Percentiles rank a stretch among this genome's conserved stretches.
Evolutionary conservation across 805 yeast species (phyloP).

Genomic region (Pichia gijzeniarum): DNA sequence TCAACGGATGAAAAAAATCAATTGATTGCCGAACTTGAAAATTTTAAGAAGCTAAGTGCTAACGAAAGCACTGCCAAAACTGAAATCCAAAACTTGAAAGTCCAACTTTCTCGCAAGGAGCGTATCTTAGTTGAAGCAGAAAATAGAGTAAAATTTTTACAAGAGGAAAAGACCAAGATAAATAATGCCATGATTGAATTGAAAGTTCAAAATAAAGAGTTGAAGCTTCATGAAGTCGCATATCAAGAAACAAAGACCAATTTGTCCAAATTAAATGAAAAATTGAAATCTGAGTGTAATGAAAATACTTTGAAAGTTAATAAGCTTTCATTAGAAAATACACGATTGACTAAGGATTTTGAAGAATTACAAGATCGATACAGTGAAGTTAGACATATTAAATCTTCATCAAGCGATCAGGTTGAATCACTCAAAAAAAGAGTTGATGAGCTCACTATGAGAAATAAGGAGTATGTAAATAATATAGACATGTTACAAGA

Average conservation of each 20-base stretch:
- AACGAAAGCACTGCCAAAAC: constrained; percentile 41
- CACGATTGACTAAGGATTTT: constrained; percentile 33
- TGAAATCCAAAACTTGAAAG: constrained; percentile 41
- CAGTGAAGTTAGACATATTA: constrained; percentile 30
- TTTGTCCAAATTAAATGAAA: constrained; percentile 38
- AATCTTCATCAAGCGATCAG: constrained; percentile 30
- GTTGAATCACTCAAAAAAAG: constrained; percentile 53
- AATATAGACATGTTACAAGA: constrained; percentile 67
- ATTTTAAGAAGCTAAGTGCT: constrained; percentile 34
- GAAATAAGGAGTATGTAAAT: constrained; percentile 56
- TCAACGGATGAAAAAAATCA: constrained; percentile 33
- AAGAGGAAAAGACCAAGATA: constrained; percentile 35
- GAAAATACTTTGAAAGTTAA: constrained; percentile 33
- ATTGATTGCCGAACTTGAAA: constrained; percentile 25
- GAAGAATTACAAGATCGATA: constrained; percentile 36
- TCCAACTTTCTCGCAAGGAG: constrained; percentile 41
- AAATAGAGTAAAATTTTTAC: constrained; percentile 31
- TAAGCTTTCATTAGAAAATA: constrained; percentile 39
- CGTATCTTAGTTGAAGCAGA: constrained; percentile 34
- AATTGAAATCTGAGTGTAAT: constrained; percentile 26
- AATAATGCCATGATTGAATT: constrained; percentile 35
- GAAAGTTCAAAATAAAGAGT: constrained; percentile 36
- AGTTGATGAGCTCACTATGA: constrained; percentile 63
- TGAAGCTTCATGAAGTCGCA: constrained; percentile 31
- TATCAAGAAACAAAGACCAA: constrained; percentile 35